Conservation (phyloP, 345 rosid genomes). For the Lepidium didymum region DNA sequence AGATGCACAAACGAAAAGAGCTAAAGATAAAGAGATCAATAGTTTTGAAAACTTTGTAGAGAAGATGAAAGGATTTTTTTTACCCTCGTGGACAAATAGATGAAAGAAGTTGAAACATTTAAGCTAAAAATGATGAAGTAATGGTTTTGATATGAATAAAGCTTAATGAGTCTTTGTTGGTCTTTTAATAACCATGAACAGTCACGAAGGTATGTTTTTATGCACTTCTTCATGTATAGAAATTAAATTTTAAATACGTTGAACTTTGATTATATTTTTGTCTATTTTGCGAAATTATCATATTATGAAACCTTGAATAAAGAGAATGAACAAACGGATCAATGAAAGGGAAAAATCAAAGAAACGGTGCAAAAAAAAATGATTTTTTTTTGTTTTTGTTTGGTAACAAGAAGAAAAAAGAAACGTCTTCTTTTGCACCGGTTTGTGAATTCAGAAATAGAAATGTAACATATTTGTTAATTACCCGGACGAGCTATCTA, state of each 20-base stretch:
- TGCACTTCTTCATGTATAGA: neutral
- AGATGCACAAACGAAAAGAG: neutral
- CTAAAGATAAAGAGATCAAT: neutral
- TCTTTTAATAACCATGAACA: slow-evolving; percentile 11
- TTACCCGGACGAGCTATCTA: too few relatives aligned
- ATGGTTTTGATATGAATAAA: neutral
- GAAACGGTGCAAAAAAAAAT: too few relatives aligned
- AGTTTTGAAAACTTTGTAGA: neutral
- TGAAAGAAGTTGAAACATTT: neutral
- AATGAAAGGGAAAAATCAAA: too few relatives aligned
- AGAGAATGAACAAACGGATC: too few relatives aligned
- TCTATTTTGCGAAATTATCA: neutral
- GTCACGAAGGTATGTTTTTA: neutral
- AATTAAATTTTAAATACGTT: neutral
- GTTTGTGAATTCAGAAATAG: too few relatives aligned
- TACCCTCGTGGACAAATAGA: slow-evolving; percentile 2
- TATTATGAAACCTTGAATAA: too few relatives aligned
- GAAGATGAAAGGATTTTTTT: neutral
- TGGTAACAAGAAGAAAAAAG: too few relatives aligned
- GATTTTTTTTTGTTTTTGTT: too few relatives aligned
- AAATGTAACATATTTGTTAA: too few relatives aligned
- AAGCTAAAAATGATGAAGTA: neutral
- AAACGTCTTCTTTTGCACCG: too few relatives aligned
- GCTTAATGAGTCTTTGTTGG: neutral
- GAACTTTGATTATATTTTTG: neutral